A percentile compares a stretch with the other conserved stretches of the same genome.
These are phyloP conservation scores for Davidsoniella neocaledoniae DNA, from an alignment of 2,329 filamentous ascomycete species.

Conservation along the genomic window DNA sequence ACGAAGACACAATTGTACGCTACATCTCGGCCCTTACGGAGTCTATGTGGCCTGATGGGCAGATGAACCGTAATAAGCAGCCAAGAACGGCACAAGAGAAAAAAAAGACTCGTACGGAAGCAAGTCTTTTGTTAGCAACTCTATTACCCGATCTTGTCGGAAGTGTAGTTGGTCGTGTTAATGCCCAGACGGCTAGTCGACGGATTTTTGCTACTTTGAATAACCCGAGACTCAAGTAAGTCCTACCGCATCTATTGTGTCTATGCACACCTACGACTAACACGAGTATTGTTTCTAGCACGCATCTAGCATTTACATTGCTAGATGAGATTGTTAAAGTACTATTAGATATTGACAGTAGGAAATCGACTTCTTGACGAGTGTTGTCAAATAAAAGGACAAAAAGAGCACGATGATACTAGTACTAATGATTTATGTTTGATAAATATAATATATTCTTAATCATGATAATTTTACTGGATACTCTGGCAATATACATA, in stretches of 20 bases:
- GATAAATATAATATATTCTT: no score
- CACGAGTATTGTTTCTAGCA: slow-evolving; percentile 25
- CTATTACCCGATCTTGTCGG: slow-evolving; percentile 80
- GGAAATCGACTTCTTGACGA: no score
- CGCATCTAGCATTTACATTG: slow-evolving; percentile 53
- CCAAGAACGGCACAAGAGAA: slow-evolving; percentile 56
- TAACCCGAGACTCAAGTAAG: slow-evolving; percentile 76
- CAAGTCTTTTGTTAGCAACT: slow-evolving; percentile 74
- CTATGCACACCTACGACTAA: neutral
- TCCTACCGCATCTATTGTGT: slow-evolving; percentile 16
- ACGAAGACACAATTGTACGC: slow-evolving; percentile 61
- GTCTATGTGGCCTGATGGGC: slow-evolving; percentile 65
- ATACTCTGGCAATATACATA: no score
- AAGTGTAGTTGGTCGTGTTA: slow-evolving; percentile 81
- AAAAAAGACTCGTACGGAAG: slow-evolving; percentile 66
- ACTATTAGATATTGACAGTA: slow-evolving; percentile 30
- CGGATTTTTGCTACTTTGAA: slow-evolving; percentile 84
- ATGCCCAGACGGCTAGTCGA: slow-evolving; percentile 78
- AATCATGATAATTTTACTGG: no score
- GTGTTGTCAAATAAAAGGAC: no score
- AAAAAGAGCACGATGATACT: no score
- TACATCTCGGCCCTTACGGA: slow-evolving; percentile 62
- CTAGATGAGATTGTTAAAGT: slow-evolving; percentile 53
- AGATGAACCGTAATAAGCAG: slow-evolving; percentile 30
- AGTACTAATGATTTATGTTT: no score